Conservation (phyloP, 345 rosid species). For the Heritiera fomes region DNA sequence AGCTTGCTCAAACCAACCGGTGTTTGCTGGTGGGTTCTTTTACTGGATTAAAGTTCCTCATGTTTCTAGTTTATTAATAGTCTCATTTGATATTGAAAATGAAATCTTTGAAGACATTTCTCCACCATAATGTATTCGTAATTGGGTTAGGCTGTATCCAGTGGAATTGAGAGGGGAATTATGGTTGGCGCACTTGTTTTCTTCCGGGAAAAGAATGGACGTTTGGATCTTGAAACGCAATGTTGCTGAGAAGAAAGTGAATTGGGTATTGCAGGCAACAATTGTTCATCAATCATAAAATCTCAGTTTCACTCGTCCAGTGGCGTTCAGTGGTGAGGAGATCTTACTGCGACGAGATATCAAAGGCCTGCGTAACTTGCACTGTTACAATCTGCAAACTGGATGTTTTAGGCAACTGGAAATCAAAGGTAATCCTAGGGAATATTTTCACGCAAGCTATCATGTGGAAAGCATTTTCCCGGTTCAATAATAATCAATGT, state of each 20-base stretch:
- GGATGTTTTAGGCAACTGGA: no score
- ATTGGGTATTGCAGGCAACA: conserved; percentile 4
- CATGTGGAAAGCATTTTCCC: no score
- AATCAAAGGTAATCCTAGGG: no score
- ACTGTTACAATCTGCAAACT: no score
- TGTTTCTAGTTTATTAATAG: no score
- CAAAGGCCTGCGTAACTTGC: no score
- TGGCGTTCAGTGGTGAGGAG: no score
- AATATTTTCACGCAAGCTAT: no score
- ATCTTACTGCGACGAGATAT: no score
- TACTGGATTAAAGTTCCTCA: conserved; percentile 15
- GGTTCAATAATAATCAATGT: no score
- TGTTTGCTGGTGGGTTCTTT: conserved; percentile 16
- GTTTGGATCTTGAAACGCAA: conserved; percentile 5
- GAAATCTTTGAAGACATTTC: conserved; percentile 17
- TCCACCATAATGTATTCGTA: conserved; percentile 5
- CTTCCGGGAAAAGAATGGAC: conserved; percentile 13
- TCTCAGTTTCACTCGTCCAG: no score
- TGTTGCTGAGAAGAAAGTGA: no score
- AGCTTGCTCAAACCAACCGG: conserved; percentile 18
- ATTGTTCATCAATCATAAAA: not conserved
- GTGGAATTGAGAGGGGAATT: conserved; percentile 14
- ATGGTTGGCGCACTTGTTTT: conserved; percentile 22
- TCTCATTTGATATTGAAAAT: conserved; percentile 11
- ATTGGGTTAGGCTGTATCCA: not conserved